Percentiles rank a stretch among this genome's conserved stretches.
These are phyloP conservation scores for Aschersonia sp. DNA, from an alignment of 2,329 filamentous ascomycete genomes.

Conservation along the genomic window DNA sequence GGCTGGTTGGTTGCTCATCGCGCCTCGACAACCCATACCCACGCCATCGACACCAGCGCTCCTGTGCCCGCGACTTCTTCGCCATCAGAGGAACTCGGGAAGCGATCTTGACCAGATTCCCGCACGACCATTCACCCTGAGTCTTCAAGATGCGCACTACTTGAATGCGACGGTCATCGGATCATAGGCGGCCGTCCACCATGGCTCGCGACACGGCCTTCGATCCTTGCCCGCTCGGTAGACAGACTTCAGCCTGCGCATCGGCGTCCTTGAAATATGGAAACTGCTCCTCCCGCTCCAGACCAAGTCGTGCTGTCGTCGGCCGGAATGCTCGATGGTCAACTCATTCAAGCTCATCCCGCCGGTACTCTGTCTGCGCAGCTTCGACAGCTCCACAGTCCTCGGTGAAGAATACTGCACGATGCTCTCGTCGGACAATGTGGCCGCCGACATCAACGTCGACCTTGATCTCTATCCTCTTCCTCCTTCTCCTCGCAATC, in stretches of 20 bases:
- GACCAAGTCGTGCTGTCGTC: too few relatives aligned
- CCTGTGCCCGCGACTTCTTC: slow-evolving; percentile 4
- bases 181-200: slow-evolving; percentile 3
- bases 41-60: neutral
- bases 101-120: neutral
- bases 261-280: neutral
- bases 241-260: neutral
- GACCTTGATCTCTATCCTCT: slow-evolving; percentile 17
- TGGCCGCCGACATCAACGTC: neutral
- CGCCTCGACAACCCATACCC: neutral
- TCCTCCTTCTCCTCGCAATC: slow-evolving; percentile 23
- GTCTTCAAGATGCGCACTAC: slow-evolving; percentile 8
- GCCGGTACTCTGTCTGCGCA: too few relatives aligned
- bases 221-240: neutral
- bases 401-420: too few relatives aligned
- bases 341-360: too few relatives aligned
- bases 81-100: neutral
- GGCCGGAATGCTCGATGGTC: too few relatives aligned
- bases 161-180: slow-evolving; percentile 7
- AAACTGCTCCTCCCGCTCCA: too few relatives aligned
- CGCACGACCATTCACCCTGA: neutral
- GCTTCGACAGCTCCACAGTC: too few relatives aligned
- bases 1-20: neutral
- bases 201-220: slow-evolving; percentile 5
- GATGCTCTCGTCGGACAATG: neutral